These are phyloP conservation scores for Hypoxylon sp. DNA, from an alignment of 2,329 filamentous ascomycete genomes.

Conservation along the genomic window DNA sequence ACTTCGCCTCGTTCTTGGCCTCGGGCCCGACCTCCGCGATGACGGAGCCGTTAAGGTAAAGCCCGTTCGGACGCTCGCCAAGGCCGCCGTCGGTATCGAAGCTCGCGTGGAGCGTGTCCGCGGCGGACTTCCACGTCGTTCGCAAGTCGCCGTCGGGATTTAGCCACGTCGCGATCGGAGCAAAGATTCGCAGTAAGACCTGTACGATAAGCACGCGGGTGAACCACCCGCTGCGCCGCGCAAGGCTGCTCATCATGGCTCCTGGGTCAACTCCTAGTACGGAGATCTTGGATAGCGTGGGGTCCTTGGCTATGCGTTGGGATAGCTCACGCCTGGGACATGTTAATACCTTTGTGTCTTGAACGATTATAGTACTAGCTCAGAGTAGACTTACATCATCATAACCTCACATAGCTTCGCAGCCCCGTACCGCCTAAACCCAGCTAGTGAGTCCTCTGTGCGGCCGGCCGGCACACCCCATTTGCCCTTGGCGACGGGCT, in stretches of 20 bases:
- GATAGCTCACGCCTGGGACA: constrained; percentile 42
- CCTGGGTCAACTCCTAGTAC: constrained; percentile 49
- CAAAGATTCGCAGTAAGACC: constrained; percentile 27
- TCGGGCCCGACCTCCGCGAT: constrained; percentile 33
- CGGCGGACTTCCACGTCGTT: constrained; percentile 46
- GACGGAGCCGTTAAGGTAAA: constrained; percentile 39
- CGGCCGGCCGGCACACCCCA: constrained; percentile 34
- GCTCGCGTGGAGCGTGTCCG: constrained; percentile 44
- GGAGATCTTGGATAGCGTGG: constrained; percentile 43
- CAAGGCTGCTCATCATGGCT: constrained; percentile 43
- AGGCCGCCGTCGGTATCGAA: constrained; percentile 45
- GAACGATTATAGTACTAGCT: neutral
- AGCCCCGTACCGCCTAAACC: constrained; percentile 45
- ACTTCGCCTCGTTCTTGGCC: constrained; percentile 38
- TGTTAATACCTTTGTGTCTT: constrained; percentile 14
- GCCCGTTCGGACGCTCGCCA: constrained; percentile 36
- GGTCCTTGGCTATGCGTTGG: constrained; percentile 40
- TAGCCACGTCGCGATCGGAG: constrained; percentile 37
- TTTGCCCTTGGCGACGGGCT: constrained; percentile 36
- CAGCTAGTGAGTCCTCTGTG: constrained; percentile 29
- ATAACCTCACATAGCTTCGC: constrained; percentile 45
- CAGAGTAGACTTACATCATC: constrained; percentile 40
- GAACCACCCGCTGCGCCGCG: constrained; percentile 41
- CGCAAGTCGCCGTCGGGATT: constrained; percentile 46
- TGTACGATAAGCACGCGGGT: constrained; percentile 37